Evolutionary conservation across 2,329 filamentous ascomycete species (phyloP), one percentile per base, ranked within the genome.

Genomic region (Exophiala calicioides): DNA sequence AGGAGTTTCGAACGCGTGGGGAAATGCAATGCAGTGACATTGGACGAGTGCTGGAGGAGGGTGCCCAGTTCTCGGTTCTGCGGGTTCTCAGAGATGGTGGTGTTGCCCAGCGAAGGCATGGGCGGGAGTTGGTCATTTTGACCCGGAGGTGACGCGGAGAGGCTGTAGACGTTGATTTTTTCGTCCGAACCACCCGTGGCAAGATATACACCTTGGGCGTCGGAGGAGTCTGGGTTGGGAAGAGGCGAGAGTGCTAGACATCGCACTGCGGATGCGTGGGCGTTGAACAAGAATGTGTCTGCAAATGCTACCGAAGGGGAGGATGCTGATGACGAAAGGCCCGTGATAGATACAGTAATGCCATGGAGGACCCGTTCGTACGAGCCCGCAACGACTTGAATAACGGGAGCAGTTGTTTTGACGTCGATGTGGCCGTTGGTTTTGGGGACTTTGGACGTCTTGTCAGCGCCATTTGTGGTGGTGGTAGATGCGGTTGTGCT

Each of bases 351-450:
- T n/a, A 86, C 90, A 5, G 86, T 88, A 60, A 96, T 78, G 50
- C 93, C 93, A 67, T 98, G 93, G 15, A 98, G 79, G 38, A 94
- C 82, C 55, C 90, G 81, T 65, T 98, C 93, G 70, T 98, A 98
- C 42, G 90, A 96, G 36, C 93, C 93, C 5, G 89, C 85, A 50
- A 97, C 78, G 57, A 98, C 85, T 68, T 97, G 93, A 49, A 97
- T 76, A 10, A 51, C 47, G 5, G n/a, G 85, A 84, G 57, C 81
- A 32, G 33, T 41, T 9, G 45, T 58, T 46, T 60, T 53, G 39
- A 55, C 47, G 46, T 58, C 50, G 36, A 62, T 57, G 31, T 63
- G 56, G 54, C 57, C 56, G 49, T 64, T 60, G 44, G 60, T 57
- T 52, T 61, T 56, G 38, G 43, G 34, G 55, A 60, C 21, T 41